Evolutionary conservation across 2,329 filamentous ascomycete genomes (phyloP), one percentile per base, ranked within the genome.

Genomic region (Penicillium sp.): DNA sequence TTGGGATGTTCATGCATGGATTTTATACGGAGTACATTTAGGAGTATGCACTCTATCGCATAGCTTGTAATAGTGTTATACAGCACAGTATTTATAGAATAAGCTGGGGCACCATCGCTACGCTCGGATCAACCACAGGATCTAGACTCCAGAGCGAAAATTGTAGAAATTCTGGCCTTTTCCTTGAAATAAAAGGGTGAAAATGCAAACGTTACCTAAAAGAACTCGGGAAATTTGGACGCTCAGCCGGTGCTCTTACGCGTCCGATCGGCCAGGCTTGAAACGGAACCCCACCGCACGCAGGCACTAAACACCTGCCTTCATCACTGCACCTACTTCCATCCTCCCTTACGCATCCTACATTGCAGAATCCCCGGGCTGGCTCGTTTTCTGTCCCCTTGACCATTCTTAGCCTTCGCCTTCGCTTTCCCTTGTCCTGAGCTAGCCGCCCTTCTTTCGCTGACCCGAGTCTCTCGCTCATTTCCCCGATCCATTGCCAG

Each of bases 271-370:
- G 57, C 57, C 59, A 56, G 57, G 36, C 62, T 65, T 58, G 59
- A 63, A 63, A 62, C 59, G 61, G 62, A 63, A 65, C 62, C 62
- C 62, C 62, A 65, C 62, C 62, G 62, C 62, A 64, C 62, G 62
- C 62, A 64, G 62, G 62, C 62, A 60, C 58, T 59, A 52, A 60
- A 60, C 56, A 56, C 44, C 40, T 38, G 24, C 47, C 48, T 51
- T 55, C 43, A 32, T 14, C 31, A 47, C 46, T 27, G 24, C 24
- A 34, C 43, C 44, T 53, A 16, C 32, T 46, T 50, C 42, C 53
- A 54, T 52, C 53, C 43, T 51, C 34, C 32, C 45, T 43, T 49
- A 34, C 39, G 52, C 56, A 38, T 54, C 53, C 53, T 49, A 51
- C 47, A 52, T 51, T 42, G 49, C 60, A 60, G 62, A 60, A 58